Evolutionary conservation across 202 grass and related monocot genomes (phyloP).

Genomic region (Schoenoplectus tabernaemontani): DNA sequence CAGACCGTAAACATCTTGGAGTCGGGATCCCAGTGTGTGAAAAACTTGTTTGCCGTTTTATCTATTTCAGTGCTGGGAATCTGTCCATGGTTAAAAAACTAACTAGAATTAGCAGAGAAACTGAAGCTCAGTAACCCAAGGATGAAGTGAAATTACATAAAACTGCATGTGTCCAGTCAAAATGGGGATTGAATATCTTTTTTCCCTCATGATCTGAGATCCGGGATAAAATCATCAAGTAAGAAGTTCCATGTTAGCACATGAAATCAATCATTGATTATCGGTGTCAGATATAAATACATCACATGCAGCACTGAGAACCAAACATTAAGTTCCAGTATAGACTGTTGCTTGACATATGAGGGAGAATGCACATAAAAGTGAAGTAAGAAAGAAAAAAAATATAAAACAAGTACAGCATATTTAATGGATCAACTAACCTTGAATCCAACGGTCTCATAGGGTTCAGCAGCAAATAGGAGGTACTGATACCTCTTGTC

Average conservation of each 20-base stretch:
- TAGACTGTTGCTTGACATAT: neutral
- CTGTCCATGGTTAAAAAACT: conserved; percentile 31
- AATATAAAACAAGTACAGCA: too few relatives aligned
- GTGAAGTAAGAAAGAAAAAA: too few relatives aligned
- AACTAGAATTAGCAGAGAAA: neutral
- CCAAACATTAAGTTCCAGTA: neutral
- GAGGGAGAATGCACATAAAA: neutral
- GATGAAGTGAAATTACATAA: neutral
- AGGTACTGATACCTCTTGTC: conserved; percentile 92
- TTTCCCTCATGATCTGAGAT: neutral
- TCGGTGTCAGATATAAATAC: neutral
- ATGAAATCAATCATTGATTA: conserved; percentile 2
- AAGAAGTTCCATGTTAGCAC: neutral
- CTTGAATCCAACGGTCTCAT: conserved; percentile 85
- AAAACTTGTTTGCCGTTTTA: conserved; percentile 79
- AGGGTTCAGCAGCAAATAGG: conserved; percentile 91
- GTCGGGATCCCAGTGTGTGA: conserved; percentile 94
- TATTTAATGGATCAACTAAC: conserved; percentile 20
- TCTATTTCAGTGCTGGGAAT: conserved; percentile 93
- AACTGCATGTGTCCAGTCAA: neutral
- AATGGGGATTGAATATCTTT: neutral
- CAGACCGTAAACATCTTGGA: conserved; percentile 77
- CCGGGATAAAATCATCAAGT: too few relatives aligned
- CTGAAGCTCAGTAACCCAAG: neutral
- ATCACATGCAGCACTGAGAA: conserved; percentile 1